Percentiles rank a stretch among this genome's conserved stretches.
phyloP scores from a whole-genome alignment of 352 stramenopile genomes.

The Phytophthora sojae region DNA sequence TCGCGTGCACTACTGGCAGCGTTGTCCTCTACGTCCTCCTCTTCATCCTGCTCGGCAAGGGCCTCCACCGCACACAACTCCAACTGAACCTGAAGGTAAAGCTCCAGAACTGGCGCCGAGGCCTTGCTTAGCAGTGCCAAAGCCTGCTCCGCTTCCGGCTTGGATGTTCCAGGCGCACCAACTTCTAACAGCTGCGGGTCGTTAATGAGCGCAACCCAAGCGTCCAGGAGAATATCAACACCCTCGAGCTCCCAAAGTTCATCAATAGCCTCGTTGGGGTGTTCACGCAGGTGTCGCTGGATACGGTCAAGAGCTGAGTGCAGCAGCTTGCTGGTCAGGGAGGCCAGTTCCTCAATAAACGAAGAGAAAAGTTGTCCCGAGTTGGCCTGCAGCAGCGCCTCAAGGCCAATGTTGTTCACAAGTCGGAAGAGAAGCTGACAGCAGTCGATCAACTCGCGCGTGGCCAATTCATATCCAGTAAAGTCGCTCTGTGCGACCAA shows the following conservation, averaged over 20 bases:
- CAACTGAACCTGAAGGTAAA: conserved; percentile 82
- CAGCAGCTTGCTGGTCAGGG: conserved; percentile 75
- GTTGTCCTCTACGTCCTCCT: conserved; percentile 88
- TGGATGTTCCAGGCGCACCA: conserved; percentile 23
- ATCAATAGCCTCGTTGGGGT: conserved; percentile 57
- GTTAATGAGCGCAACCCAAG: conserved; percentile 78
- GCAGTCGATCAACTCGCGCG: conserved; percentile 85
- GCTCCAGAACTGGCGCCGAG: conserved; percentile 68
- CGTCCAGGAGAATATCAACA: conserved; percentile 81
- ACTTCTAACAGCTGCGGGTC: conserved; percentile 61
- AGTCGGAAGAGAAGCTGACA: conserved; percentile 83
- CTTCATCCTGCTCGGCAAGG: conserved; percentile 76
- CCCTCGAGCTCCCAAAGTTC: conserved; percentile 89
- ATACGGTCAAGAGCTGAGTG: conserved; percentile 73
- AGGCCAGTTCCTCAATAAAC: conserved; percentile 76
- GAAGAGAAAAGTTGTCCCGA: conserved; percentile 55
- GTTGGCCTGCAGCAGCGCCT: conserved; percentile 51
- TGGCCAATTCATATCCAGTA: conserved; percentile 73
- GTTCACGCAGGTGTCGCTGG: conserved; percentile 56
- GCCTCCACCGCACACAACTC: conserved; percentile 75
- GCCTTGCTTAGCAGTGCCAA: conserved; percentile 58
- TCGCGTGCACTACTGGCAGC: conserved; percentile 65
- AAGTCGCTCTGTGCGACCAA: conserved; percentile 69
- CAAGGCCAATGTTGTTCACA: conserved; percentile 77
- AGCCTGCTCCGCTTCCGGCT: conserved; percentile 45